phyloP scores from a whole-genome alignment of 2,329 filamentous ascomycete genomes.

The Diaporthe eres region DNA sequence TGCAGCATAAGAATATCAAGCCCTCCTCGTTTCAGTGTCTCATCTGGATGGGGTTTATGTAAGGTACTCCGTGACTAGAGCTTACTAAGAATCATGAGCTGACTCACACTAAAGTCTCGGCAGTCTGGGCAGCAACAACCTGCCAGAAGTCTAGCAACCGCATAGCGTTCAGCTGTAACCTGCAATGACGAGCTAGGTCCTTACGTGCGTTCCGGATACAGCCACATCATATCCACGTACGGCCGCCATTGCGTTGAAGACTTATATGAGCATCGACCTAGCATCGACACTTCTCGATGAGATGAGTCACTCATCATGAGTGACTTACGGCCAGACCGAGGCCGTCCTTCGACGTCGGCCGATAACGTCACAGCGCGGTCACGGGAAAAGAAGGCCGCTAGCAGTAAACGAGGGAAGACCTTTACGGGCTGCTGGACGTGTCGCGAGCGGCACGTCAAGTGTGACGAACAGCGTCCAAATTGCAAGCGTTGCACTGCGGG shows the following conservation, averaged over 20 bases:
- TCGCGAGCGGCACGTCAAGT: slow-evolving; percentile 7
- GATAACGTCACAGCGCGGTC: background rate
- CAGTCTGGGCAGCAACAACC: background rate
- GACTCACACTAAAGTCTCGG: background rate
- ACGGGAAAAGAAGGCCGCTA: too few relatives aligned
- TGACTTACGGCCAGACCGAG: too few relatives aligned
- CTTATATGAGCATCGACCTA: background rate
- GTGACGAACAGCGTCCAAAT: background rate
- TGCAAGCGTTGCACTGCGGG: background rate
- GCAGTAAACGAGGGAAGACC: background rate
- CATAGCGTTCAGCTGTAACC: background rate
- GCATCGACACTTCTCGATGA: background rate
- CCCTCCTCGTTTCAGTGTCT: background rate
- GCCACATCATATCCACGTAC: background rate
- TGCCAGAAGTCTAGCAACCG: background rate
- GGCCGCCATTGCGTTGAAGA: background rate
- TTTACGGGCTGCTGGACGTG: slow-evolving; percentile 11
- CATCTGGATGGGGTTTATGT: background rate
- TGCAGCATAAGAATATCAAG: background rate
- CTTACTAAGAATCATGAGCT: background rate
- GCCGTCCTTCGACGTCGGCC: background rate
- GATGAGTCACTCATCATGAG: too few relatives aligned
- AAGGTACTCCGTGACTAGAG: background rate
- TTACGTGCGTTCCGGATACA: background rate
- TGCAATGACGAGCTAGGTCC: background rate